These are phyloP conservation scores for Solanum paucissectum DNA, from an alignment of 257 asterid genomes.

Conservation along the genomic window DNA sequence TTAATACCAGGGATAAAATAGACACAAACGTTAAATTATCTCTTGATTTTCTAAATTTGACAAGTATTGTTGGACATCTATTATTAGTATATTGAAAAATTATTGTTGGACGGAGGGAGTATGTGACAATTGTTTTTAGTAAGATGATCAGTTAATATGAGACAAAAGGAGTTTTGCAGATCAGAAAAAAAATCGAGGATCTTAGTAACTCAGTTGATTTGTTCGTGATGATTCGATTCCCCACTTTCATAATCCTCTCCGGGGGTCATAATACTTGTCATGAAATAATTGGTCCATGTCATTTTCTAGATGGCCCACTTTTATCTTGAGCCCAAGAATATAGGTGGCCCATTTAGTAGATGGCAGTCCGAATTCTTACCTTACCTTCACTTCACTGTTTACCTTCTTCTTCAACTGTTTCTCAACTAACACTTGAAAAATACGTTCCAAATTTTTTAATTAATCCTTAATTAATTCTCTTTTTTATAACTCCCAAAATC, in stretches of 20 bases:
- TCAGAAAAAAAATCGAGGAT: not conserved
- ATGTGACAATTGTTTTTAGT: too few species aligned
- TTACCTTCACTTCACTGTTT: not conserved
- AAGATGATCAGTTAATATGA: too few species aligned
- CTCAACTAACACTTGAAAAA: not conserved
- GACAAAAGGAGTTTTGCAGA: too few species aligned
- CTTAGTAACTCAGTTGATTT: not conserved
- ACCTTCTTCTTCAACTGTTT: not conserved
- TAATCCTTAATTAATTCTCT: not conserved
- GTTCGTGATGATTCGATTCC: not conserved
- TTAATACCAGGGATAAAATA: too few species aligned
- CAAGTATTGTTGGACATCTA: too few species aligned
- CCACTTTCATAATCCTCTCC: not conserved
- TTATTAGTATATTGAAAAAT: too few species aligned
- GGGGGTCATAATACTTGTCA: not conserved
- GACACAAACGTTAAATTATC: too few species aligned
- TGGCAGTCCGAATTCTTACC: not conserved
- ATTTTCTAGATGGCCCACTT: conserved; percentile 1
- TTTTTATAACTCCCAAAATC: not conserved
- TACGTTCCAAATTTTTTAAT: not conserved
- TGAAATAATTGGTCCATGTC: conserved; percentile 7
- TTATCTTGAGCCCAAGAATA: not conserved
- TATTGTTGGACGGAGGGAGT: too few species aligned
- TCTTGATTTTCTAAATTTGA: too few species aligned
- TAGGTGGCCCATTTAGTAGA: not conserved